Evolutionary conservation across 2,329 filamentous ascomycete species (phyloP).

Genomic region (Trichoderma sp.): DNA sequence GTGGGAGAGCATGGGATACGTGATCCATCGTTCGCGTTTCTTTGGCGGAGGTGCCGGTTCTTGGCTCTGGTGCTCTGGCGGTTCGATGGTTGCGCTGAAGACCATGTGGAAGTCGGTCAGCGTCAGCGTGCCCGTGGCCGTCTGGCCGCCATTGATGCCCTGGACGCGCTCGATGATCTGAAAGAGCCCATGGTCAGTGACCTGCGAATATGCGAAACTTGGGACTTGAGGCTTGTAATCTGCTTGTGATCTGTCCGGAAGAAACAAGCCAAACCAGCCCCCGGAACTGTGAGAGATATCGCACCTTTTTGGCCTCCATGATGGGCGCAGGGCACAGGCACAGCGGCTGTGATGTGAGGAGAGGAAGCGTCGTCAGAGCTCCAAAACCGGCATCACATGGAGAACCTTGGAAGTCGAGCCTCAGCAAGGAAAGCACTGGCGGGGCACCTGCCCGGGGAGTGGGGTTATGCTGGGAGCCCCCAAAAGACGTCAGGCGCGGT

Average conservation of each 20-base stretch:
- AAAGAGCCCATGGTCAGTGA: not conserved
- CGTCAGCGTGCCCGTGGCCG: slow-evolving; percentile 55
- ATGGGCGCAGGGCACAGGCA: slow-evolving; percentile 5
- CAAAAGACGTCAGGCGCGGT: slow-evolving; percentile 19
- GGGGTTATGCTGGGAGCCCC: slow-evolving; percentile 7
- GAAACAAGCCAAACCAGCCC: not conserved
- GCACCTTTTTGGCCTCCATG: slow-evolving; percentile 44
- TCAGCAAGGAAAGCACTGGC: slow-evolving; percentile 13
- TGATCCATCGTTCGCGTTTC: slow-evolving; percentile 78
- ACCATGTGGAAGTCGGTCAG: slow-evolving; percentile 62
- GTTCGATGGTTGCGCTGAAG: slow-evolving; percentile 45
- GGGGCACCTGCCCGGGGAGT: slow-evolving; percentile 9
- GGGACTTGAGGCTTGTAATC: not conserved
- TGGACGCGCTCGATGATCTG: slow-evolving; percentile 57
- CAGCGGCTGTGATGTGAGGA: slow-evolving; percentile 6
- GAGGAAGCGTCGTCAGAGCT: slow-evolving; percentile 18
- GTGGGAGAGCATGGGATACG: slow-evolving; percentile 84
- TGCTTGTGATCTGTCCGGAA: not conserved
- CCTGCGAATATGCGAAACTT: not conserved
- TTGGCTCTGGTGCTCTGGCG: slow-evolving; percentile 22
- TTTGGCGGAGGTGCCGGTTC: slow-evolving; percentile 31
- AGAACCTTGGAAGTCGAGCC: not conserved
- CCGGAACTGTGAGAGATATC: slow-evolving; percentile 9
- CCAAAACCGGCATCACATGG: slow-evolving; percentile 10
- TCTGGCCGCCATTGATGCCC: slow-evolving; percentile 57